A percentile compares a stretch with the other conserved stretches of the same genome.
Evolutionary conservation across 169 alveolate species (phyloP).

Genomic region (Babesia sp.): DNA sequence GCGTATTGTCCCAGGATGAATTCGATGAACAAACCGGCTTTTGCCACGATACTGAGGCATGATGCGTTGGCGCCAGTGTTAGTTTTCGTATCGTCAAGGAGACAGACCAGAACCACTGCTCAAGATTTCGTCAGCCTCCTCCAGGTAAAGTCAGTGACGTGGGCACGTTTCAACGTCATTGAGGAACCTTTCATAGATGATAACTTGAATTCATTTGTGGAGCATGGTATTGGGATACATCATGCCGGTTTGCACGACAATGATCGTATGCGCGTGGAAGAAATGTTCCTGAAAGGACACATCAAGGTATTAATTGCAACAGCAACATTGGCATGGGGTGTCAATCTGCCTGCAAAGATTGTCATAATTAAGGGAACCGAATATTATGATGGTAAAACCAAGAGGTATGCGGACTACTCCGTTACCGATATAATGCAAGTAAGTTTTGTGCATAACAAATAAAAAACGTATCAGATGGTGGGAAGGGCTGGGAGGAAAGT

Average conservation of each 20-base stretch:
- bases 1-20: slow-evolving; percentile 79
- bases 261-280: slow-evolving; percentile 91
- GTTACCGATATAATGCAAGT: slow-evolving; percentile 71
- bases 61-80: slow-evolving; percentile 92
- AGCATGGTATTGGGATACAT: slow-evolving; percentile 90
- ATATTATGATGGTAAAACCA: slow-evolving; percentile 74
- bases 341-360: slow-evolving; percentile 98
- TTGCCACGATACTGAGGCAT: slow-evolving; percentile 79
- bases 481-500: slow-evolving; percentile 99
- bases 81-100: slow-evolving; percentile 95
- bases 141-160: slow-evolving; percentile 35
- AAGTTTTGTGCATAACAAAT: background rate
- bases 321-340: slow-evolving; percentile 99
- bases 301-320: slow-evolving; percentile 96
- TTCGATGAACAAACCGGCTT: slow-evolving; percentile 72
- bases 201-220: slow-evolving; percentile 84
- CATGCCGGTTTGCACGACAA: slow-evolving; percentile 82
- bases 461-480: slow-evolving; percentile 85
- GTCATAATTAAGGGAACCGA: slow-evolving; percentile 93
- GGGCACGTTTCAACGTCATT: slow-evolving; percentile 17
- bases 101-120: slow-evolving; percentile 99
- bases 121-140: slow-evolving; percentile 72
- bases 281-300: slow-evolving; percentile 89
- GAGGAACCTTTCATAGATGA: slow-evolving; percentile 78
- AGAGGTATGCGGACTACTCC: slow-evolving; percentile 66